Conservation (phyloP, 2,329 filamentous ascomycete species). For the Fusarium tuaranense region DNA sequence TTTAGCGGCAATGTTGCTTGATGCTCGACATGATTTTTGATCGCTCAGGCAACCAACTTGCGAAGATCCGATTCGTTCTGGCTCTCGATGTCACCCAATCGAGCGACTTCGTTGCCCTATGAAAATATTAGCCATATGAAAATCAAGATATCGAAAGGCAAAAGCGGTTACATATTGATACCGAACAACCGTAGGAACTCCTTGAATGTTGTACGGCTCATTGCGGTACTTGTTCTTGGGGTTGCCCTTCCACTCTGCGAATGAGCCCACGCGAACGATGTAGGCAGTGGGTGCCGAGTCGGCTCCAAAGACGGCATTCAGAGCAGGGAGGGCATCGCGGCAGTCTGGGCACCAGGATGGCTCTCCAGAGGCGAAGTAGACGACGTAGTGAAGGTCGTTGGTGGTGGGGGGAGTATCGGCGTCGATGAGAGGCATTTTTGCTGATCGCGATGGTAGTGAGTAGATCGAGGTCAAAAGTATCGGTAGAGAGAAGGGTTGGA, state of each 20-base stretch:
- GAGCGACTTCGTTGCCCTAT: conserved; percentile 43
- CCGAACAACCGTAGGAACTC: conserved; percentile 45
- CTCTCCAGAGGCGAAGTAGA: conserved; percentile 47
- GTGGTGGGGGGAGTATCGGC: conserved; percentile 40
- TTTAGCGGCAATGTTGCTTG: neutral
- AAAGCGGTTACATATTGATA: conserved; percentile 37
- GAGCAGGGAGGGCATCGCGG: conserved; percentile 40
- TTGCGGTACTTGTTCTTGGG: conserved; percentile 43
- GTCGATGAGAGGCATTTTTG: conserved; percentile 45
- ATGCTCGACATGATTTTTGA: neutral
- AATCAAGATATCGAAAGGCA: neutral
- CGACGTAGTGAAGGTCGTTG: conserved; percentile 44
- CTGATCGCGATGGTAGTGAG: neutral
- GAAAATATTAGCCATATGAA: neutral
- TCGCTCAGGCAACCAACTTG: conserved; percentile 29
- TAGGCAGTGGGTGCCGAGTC: conserved; percentile 41
- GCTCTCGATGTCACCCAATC: conserved; percentile 43
- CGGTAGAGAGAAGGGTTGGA: accelerated
- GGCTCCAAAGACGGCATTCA: conserved; percentile 40
- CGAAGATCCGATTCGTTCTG: conserved; percentile 43
- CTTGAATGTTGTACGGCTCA: conserved; percentile 42
- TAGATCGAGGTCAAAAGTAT: neutral
- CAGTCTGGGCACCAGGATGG: conserved; percentile 48
- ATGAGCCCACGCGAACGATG: conserved; percentile 42
- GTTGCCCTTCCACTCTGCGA: conserved; percentile 41